Base-by-base conservation (phyloP, 495 filamentous ascomycete genomes). In the Talaromyces trachyspermus region DNA sequence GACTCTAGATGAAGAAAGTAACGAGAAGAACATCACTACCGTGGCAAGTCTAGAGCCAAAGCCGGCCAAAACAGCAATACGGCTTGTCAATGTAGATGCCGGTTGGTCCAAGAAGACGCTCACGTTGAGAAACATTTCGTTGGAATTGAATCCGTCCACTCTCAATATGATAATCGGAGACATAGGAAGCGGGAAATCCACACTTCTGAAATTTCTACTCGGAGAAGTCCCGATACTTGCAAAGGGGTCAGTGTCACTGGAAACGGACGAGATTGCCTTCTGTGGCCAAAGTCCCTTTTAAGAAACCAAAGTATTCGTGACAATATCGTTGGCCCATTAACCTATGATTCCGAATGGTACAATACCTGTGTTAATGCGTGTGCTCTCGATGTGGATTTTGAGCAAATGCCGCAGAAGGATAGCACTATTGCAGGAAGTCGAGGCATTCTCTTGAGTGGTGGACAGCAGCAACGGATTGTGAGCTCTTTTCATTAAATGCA, bases 391-490 rank as follows among this genome's bases (percentile, higher is more conserved):
- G 61, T 70, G 23, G 83, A 87, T 59, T 60, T 87, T 8, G 62
- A 65, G 26, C 68, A 75, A n/a, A 69, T 86, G 25, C 66, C 70
- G 3, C 65, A 72, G 29, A 77, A 79, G 22, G 83, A 87, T 55
- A 57, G 67, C 14, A 84, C 83, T 3, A 68, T 78, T 50, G 77
- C 85, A 43, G 83, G 83, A 3, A 75, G 78, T 41, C 71, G 71
- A 39, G 82, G 83, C 3, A 76, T 80, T n/a, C 75, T 69, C 18
- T 68, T 87, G 7, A 80, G 75, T 46, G 83, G 83, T 41, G 83
- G 83, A 1, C 83, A 87, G 56, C 70, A 75, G 43, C 80, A 79
- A 68, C 70, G 83, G 25, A 33, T 46, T 14, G 43, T 46, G 17
- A 33, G 40, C 4, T 17, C n/a, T 38, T 38, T 6, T 38, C 6